Percentiles rank a stretch among this genome's conserved stretches.
These are phyloP conservation scores for Trametes pubescens DNA, from an alignment of 1,284 basidiomycete genomes.

Conservation along the genomic window DNA sequence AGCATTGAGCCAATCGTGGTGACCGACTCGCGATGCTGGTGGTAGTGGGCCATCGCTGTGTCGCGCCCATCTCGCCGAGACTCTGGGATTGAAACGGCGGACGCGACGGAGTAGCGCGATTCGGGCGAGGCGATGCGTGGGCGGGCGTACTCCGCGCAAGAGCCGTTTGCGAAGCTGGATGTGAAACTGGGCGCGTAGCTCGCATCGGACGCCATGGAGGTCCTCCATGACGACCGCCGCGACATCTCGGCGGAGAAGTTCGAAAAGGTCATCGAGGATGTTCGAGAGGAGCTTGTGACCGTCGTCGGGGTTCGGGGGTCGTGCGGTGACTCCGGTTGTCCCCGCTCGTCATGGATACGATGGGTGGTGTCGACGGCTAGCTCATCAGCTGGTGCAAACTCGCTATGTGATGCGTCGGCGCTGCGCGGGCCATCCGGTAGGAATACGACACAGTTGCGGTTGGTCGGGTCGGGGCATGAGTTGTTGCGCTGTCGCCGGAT, in stretches of 20 bases:
- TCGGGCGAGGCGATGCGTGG: constrained; percentile 18
- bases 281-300: constrained; percentile 31
- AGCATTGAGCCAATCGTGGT: constrained; percentile 67
- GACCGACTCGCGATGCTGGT: constrained; percentile 53
- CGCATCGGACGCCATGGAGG: constrained; percentile 31
- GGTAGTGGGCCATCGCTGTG: constrained; percentile 30
- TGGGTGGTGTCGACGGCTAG: constrained; percentile 17
- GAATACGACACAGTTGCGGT: constrained; percentile 39
- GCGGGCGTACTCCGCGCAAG: constrained; percentile 31
- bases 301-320: constrained; percentile 24
- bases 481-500: constrained; percentile 34
- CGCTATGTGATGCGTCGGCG: constrained; percentile 12
- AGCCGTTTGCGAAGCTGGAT: constrained; percentile 28
- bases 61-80: constrained; percentile 6
- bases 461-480: constrained; percentile 33
- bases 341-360: neutral
- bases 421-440: constrained; percentile 19
- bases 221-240: constrained; percentile 39
- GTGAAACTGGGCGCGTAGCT: constrained; percentile 33
- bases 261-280: constrained; percentile 32
- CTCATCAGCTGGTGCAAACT: constrained; percentile 13
- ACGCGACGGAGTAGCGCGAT: constrained; percentile 27
- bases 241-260: constrained; percentile 36
- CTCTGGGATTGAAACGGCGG: constrained; percentile 19
- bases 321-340: neutral